Evolutionary conservation across 768 basidiomycete genomes (phyloP), one percentile per base, ranked within the genome.

Genomic region (Phylloporus sp.): DNA sequence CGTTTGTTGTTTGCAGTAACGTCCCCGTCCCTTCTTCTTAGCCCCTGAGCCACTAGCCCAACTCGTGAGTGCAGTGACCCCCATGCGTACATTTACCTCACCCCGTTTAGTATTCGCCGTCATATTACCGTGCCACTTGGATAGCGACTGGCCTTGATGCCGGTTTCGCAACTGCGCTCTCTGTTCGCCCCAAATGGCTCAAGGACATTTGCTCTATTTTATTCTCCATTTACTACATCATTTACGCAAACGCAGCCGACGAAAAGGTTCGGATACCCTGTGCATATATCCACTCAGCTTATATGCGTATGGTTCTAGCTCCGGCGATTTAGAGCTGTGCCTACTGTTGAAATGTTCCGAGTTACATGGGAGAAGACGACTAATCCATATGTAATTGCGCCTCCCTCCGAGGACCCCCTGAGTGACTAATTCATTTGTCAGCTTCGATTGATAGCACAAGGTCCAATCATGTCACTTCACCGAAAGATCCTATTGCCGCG

Each of bases 111-210:
- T 95, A 97, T 65, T 89, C 92, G 4, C 81, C 90, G 1, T 88
- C 91, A 2, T 97, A 94, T 70, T 95, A 95, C 72, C 87, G 97
- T 23, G 95, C 94, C 8, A 95, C 95, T 46, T 99, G 94, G 88
- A 85, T 99, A 51, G 82, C 72, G 44, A 95, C 91, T 1, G 95
- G 94, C 2, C 75, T 97, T n/a, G 97, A 99, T 65, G 93, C 95
- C 3, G 97, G 95, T 1, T 97, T 98, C 64, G 94, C 94, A 0
- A 94, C 94, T 0, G 95, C 95, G 12, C 93, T 95, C 89, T 75
- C 82, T 2, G 91, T 99, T 50, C 83, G 87, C 13, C 90, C 91
- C 4, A 91, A 88, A 64, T 97, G 92, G 93, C 69, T 97, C 10
- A 80, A 86, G 58, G 92, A 99, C 66, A 70, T 97, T 6, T 86